Evolutionary conservation across 2,329 filamentous ascomycete species (phyloP), one percentile per base, ranked within the genome.

Genomic region (Botrytis squamosa): DNA sequence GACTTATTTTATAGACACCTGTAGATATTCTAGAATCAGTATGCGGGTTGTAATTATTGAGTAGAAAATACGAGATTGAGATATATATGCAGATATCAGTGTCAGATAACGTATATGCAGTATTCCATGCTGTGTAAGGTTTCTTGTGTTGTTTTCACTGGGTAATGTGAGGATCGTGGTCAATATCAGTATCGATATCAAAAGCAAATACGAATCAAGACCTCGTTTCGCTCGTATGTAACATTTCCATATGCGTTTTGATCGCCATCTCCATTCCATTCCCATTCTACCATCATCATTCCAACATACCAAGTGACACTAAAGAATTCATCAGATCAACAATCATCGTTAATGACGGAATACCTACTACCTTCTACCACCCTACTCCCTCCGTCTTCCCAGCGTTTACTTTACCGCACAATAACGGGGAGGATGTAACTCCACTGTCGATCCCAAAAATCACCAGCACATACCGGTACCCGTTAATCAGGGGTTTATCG

Each of bases 1-100:
- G n/a, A n/a, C n/a, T n/a, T n/a, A 25, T 10, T 25, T 25, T 25
- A 22, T 52, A 25, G 22, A n/a, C 12, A n/a, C 49, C 12, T 25
- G 60, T n/a, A n/a, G 36, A 16, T n/a, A 64, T 64, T 64, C 62
- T 64, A 33, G 29, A 65, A 33, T 22, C 25, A n/a, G 4, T 46
- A 22, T 64, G 40, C 5, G 62, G 20, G 62, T 9, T 9, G 25
- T 9, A 1, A 8, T 14, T n/a, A 4, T 18, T 44, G 62, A 18
- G 1, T 33, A 44, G 62, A 65, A 46, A 29, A 65, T 65, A 65
- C 62, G 62, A 65, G 62, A 65, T 65, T 65, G n/a, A 65, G 16
- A 64, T 29, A 42, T 29, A 44, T 64, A 64, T 64, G 60, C 60
- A 64, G 62, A 64, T 52, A 33, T n/a, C 20, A 44, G 40, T 44